phyloP scores from a whole-genome alignment of 371 early-diverging fungal genomes.

The Actinomortierella ambigua region DNA sequence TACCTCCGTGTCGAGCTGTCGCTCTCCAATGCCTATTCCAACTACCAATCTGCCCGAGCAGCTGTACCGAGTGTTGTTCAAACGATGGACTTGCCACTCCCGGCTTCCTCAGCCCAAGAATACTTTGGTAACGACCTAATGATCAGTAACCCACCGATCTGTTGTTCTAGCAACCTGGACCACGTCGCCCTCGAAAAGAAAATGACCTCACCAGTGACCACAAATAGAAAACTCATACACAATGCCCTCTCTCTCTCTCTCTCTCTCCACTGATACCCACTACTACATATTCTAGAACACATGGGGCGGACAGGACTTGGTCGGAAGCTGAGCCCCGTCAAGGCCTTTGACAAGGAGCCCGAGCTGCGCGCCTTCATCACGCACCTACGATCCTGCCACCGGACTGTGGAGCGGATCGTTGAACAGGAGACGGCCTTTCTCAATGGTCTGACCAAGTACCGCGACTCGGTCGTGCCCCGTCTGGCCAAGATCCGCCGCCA shows the following conservation, averaged over 20 bases:
- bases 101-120: constrained; percentile 13
- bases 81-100: constrained; percentile 14
- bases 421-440: constrained; percentile 27
- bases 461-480: constrained; percentile 31
- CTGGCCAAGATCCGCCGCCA: constrained; percentile 34
- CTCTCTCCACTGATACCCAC: too few relatives aligned
- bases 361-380: constrained; percentile 23
- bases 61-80: constrained; percentile 25
- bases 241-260: too few relatives aligned
- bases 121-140: constrained; percentile 46
- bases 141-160: too few relatives aligned
- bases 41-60: constrained; percentile 23
- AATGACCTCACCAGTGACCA: too few relatives aligned
- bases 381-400: constrained; percentile 24
- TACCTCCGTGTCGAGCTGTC: constrained; percentile 41
- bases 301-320: too few relatives aligned
- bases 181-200: too few relatives aligned
- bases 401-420: constrained; percentile 14
- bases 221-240: too few relatives aligned
- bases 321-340: too few relatives aligned
- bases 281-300: too few relatives aligned
- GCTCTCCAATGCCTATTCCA: constrained; percentile 30
- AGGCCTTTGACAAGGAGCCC: constrained; percentile 8
- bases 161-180: too few relatives aligned
- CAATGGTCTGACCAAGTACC: constrained; percentile 17